Evolutionary conservation across 352 stramenopile species (phyloP), one percentile per base, ranked within the genome.

Genomic region (Phytopythium helicoides): DNA sequence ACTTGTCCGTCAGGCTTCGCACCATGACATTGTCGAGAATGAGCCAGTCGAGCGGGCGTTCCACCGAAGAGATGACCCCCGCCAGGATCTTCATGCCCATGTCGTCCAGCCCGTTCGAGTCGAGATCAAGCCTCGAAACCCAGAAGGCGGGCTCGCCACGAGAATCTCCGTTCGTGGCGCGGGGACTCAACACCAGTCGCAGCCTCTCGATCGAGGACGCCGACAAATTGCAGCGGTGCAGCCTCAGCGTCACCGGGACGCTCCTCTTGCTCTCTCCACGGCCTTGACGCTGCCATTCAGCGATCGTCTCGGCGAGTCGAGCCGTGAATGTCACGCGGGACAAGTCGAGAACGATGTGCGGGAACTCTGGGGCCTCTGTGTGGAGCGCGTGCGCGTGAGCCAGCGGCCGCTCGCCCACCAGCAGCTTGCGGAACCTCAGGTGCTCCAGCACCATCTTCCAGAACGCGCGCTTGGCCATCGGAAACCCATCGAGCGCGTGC

Each of bases 331-430:
- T 47, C n/a, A 21, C 41, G 11, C 60, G 56, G 16, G 66, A 73
- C 22, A 68, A 63, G 52, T 76, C 66, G 19, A 76, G 50, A 39
- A 76, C 63, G n/a, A 76, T 54, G 25, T 56, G 62, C 19, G 66
- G 63, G 49, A 76, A 76, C 9, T 48, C 42, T 21, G 62, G 45
- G 39, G 70, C 25, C 31, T 51, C 52, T 5, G 63, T 52, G 18
- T 57, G 47, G 36, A 76, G 42, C 37, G 62, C 56, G 34, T 63
- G 54, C 22, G 22, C 58, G 25, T 21, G 42, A 1, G 25, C 38
- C 14, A 45, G 10, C n/a, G 6, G 18, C 9, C 31, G 11, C 19
- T 4, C 18, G 18, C 31, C 15, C 33, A 21, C 28, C 46, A 23
- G 16, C 23, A 16, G 19, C 36, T 11, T 34, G 50, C 4, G 37